phyloP scores from a whole-genome alignment of 306 rosid genomes.

The Glycine tomentella region DNA sequence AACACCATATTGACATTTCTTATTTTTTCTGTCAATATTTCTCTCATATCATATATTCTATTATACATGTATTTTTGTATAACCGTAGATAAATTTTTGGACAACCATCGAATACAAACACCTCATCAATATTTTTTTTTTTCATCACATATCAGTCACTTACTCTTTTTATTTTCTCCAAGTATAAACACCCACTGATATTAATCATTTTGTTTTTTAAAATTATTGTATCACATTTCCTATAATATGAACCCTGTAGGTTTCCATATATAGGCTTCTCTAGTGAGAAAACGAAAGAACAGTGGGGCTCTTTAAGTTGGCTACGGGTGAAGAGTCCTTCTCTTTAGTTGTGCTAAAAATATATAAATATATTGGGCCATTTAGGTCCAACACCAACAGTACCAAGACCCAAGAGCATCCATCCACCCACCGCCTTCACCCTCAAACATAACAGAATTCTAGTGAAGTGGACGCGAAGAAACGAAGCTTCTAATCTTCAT shows the following conservation, averaged over 20 bases:
- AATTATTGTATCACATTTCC: too few species aligned
- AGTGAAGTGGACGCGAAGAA: slow-evolving; percentile 99
- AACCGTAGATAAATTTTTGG: too few species aligned
- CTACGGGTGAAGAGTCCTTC: slow-evolving; percentile 56
- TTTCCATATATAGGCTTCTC: background rate
- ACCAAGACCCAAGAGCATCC: slow-evolving; percentile 46
- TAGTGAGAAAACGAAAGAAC: background rate
- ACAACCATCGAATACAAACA: too few species aligned
- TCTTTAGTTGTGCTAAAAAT: slow-evolving; percentile 41
- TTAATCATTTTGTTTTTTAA: too few species aligned
- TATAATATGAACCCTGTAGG: background rate
- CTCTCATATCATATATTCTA: too few species aligned
- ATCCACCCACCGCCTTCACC: slow-evolving; percentile 51
- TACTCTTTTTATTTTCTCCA: too few species aligned
- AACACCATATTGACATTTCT: too few species aligned
- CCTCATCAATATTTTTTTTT: too few species aligned
- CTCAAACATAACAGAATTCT: slow-evolving; percentile 67
- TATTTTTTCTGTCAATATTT: too few species aligned
- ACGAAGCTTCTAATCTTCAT: slow-evolving; percentile 71
- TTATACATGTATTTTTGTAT: too few species aligned
- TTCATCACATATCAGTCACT: too few species aligned
- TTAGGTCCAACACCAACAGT: slow-evolving; percentile 31
- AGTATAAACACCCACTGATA: too few species aligned
- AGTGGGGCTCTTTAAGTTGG: slow-evolving; percentile 41
- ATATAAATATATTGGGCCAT: slow-evolving; percentile 8